Percentiles rank a stretch among this genome's conserved stretches.
Conservation (phyloP, 768 basidiomycete species). For the Mycena maculata region DNA sequence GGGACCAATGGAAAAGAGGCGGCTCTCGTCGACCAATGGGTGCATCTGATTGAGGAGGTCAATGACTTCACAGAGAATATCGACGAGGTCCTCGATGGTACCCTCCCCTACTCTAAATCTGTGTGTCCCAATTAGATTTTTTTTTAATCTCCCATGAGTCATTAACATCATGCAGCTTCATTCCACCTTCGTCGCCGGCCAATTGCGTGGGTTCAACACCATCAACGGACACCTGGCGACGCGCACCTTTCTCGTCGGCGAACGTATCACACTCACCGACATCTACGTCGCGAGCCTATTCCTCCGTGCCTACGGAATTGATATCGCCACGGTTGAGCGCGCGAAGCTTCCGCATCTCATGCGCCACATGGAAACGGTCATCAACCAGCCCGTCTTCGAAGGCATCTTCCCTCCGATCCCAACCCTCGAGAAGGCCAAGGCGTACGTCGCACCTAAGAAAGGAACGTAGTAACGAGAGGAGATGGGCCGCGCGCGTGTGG, state of each 20-base stretch:
- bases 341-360: conserved; percentile 78
- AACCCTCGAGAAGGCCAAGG: conserved; percentile 63
- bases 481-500: too few relatives aligned
- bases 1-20: conserved; percentile 72
- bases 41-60: conserved; percentile 81
- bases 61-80: conserved; percentile 50
- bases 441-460: conserved; percentile 3
- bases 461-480: background rate
- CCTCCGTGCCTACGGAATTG: conserved; percentile 60
- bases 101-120: conserved; percentile 84
- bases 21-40: conserved; percentile 89
- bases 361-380: conserved; percentile 88
- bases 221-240: conserved; percentile 80
- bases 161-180: conserved; percentile 61
- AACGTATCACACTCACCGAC: conserved; percentile 95
- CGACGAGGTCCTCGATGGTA: conserved; percentile 56
- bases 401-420: conserved; percentile 69
- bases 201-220: conserved; percentile 67
- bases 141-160: background rate
- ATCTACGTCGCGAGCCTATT: conserved; percentile 73
- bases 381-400: conserved; percentile 84
- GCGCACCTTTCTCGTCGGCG: conserved; percentile 90
- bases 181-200: conserved; percentile 62
- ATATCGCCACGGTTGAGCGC: conserved; percentile 74
- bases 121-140: conserved; percentile 53